Evolutionary conservation across 768 basidiomycete species (phyloP).

Genomic region (Pleurotus pulmonarius): DNA sequence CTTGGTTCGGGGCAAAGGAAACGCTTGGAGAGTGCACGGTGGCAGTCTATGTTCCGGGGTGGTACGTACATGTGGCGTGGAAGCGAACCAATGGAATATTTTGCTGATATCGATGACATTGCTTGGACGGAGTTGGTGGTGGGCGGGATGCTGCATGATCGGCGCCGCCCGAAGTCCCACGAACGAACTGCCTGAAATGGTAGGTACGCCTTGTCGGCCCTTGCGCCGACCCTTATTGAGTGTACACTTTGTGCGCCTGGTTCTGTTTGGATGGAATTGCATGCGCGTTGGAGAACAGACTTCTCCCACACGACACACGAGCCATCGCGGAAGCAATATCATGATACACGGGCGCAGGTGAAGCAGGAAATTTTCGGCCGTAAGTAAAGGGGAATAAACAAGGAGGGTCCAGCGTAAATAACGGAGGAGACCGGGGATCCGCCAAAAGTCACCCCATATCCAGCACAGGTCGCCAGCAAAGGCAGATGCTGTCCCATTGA

Average conservation of each 20-base stretch:
- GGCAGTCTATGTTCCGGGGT: neutral
- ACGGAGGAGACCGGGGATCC: slow-evolving; percentile 7
- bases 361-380: slow-evolving; percentile 7
- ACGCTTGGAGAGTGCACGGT: too few species aligned
- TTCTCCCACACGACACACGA: neutral
- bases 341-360: neutral
- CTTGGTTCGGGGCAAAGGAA: too few species aligned
- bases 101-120: neutral
- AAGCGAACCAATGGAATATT: neutral
- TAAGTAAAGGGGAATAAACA: slow-evolving; percentile 9
- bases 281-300: too few species aligned
- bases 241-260: too few species aligned
- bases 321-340: neutral
- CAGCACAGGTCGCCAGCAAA: slow-evolving; percentile 4
- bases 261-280: too few species aligned
- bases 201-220: neutral
- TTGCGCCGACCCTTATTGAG: neutral
- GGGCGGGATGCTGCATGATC: neutral
- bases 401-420: slow-evolving; percentile 7
- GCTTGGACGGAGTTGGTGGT: neutral
- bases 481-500: slow-evolving; percentile 4
- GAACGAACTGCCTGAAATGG: neutral
- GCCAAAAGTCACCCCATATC: slow-evolving; percentile 8
- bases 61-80: neutral
- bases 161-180: neutral